Percentiles rank a stretch among this genome's conserved stretches.
These are phyloP conservation scores for Citrullus colocynthis DNA, from an alignment of 306 rosid genomes.

Conservation along the genomic window DNA sequence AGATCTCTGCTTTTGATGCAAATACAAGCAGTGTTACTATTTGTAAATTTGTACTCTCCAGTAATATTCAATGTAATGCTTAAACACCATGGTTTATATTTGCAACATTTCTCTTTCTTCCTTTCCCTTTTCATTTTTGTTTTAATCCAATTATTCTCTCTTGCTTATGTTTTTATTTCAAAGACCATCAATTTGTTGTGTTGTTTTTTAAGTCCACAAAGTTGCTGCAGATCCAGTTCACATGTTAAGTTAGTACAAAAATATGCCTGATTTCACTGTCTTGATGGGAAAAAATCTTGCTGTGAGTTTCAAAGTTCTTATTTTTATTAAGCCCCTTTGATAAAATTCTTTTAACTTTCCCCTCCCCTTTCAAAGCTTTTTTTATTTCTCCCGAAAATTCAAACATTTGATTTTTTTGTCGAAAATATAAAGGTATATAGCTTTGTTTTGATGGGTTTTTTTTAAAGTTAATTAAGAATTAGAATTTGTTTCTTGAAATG, in stretches of 20 bases:
- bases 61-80: not conserved
- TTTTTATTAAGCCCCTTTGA: not conserved
- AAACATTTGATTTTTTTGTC: not conserved
- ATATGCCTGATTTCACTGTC: not conserved
- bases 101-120: not conserved
- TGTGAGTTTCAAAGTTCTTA: not conserved
- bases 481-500: not conserved
- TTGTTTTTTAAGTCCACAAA: not conserved
- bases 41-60: conserved; percentile 1
- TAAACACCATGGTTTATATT: not conserved
- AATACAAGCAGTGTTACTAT: conserved; percentile 8
- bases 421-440: too few species aligned
- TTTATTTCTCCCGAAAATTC: not conserved
- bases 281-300: not conserved
- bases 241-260: not conserved
- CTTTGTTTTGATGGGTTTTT: too few species aligned
- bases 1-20: conserved; percentile 13
- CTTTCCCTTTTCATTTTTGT: too few species aligned
- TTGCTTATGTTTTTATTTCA: not conserved
- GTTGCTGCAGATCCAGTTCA: not conserved
- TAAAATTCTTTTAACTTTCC: not conserved
- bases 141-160: not conserved
- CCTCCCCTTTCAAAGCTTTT: not conserved
- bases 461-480: not conserved
- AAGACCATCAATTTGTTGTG: not conserved